Evolutionary conservation across 495 filamentous ascomycete species (phyloP), one percentile per base, ranked within the genome.

Genomic region (Penicillium mononematosum): DNA sequence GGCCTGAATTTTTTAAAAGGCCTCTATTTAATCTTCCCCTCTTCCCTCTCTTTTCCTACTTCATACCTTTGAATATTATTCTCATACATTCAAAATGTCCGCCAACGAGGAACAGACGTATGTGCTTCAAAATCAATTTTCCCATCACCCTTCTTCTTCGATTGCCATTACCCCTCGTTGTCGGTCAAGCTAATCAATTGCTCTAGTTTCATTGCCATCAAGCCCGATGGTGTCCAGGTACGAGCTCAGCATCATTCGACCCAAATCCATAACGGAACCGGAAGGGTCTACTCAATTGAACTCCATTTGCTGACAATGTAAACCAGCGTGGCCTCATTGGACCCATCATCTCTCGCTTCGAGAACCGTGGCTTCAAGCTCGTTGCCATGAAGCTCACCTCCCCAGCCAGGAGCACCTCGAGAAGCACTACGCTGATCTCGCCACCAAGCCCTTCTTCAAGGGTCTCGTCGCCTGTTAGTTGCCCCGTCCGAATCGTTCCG

Each of bases 221-320:
- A 97, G 90, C 92, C 92, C 70, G 92, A 97, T 80, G 94, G 94
- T 77, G 94, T 98, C 82, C 94, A 97, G 86, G 92, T 96, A 87
- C 64, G 82, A 61, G 58, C 41, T 53, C 53, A 39, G 54, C 51
- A 39, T 39, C 25, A 16, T 47, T 27, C 45, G 42, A 42, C 31
- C 22, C 42, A 39, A 53, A 17, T 45, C 9, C 10, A 22, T 39
- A 22, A 17, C 47, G 19, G 2, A 47, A n/a, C 14, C 42, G 53
- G 27, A 53, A 52, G 57, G 31, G n/a, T 45, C 55, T 46, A 43
- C 49, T 22, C 56, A 56, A 61, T 63, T 64, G 58, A 53, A 43
- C 38, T 17, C 25, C 20, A 50, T 55, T 49, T 42, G 63, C 70
- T 70, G 45, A 75, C 60, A 22, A 19, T 46, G 39, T 46, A 45